phyloP scores from a whole-genome alignment of 106 monocot genomes.

The Agapanthus africanus region DNA sequence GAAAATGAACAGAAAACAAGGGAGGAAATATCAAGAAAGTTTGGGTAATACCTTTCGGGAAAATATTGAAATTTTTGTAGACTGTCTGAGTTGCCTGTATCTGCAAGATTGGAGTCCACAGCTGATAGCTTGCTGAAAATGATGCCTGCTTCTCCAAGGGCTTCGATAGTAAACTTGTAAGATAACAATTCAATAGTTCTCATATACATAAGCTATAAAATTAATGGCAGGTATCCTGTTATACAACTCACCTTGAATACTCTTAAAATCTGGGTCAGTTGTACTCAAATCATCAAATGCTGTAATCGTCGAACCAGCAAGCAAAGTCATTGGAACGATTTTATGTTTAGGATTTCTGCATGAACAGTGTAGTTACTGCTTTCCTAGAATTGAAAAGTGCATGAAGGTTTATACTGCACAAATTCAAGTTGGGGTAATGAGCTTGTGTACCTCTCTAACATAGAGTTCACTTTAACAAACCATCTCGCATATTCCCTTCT shows the following conservation, averaged over 20 bases:
- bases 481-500: slow-evolving; percentile 1
- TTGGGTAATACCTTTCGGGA: slow-evolving; percentile 49
- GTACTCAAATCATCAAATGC: slow-evolving; percentile 83
- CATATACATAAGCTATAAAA: neutral
- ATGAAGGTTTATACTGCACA: too few relatives aligned
- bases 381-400: neutral
- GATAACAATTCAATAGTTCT: slow-evolving; percentile 3
- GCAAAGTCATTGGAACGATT: slow-evolving; percentile 39
- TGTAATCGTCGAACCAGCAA: slow-evolving; percentile 22
- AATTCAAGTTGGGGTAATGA: neutral
- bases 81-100: slow-evolving; percentile 6
- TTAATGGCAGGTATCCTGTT: neutral
- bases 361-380: neutral
- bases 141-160: slow-evolving; percentile 81
- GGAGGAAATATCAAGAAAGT: neutral
- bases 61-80: slow-evolving; percentile 31
- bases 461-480: slow-evolving; percentile 17
- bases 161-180: slow-evolving; percentile 25
- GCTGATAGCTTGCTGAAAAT: slow-evolving; percentile 53
- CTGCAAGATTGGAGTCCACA: slow-evolving; percentile 9
- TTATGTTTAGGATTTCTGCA: slow-evolving; percentile 56
- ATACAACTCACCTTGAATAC: slow-evolving; percentile 67
- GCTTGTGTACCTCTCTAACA: slow-evolving; percentile 65
- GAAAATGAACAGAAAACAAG: neutral
- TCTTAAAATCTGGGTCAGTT: slow-evolving; percentile 76